These are phyloP conservation scores for Tothia fuscella DNA, from an alignment of 2,329 filamentous ascomycete species.

Conservation along the genomic window DNA sequence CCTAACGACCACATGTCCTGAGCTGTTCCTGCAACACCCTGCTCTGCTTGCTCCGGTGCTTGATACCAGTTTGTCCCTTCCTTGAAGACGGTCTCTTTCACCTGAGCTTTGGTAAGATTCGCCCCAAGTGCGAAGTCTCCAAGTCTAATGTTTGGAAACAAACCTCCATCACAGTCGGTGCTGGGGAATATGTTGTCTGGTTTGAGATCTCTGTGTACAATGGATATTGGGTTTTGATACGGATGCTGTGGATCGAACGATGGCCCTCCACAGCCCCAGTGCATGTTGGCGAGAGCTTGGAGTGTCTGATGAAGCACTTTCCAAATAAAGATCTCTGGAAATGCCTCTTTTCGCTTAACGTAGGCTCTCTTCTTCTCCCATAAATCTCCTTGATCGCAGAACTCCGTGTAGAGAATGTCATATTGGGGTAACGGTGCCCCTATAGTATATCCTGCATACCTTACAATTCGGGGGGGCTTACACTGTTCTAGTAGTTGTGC, in stretches of 20 bases:
- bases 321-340: constrained; percentile 6
- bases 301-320: constrained; percentile 1
- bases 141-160: constrained; percentile 1
- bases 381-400: too few species aligned
- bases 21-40: neutral
- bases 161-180: too few species aligned
- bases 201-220: constrained; percentile 7
- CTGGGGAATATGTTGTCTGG: constrained; percentile 7
- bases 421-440: too few species aligned
- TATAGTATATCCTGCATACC: too few species aligned
- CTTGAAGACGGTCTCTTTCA: too few species aligned
- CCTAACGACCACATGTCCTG: constrained; percentile 11
- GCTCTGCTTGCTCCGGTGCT: constrained; percentile 6
- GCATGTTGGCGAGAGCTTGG: constrained; percentile 4
- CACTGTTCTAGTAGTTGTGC: too few species aligned
- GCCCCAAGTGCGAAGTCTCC: constrained; percentile 5
- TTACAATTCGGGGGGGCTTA: too few species aligned
- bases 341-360: neutral
- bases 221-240: neutral
- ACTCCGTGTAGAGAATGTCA: too few species aligned
- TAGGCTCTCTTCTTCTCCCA: too few species aligned
- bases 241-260: neutral
- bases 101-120: neutral
- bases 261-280: neutral
- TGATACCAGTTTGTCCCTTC: constrained; percentile 9